Base-by-base conservation (phyloP, 176 grass and related monocot species). In the Cocos nucifera region DNA sequence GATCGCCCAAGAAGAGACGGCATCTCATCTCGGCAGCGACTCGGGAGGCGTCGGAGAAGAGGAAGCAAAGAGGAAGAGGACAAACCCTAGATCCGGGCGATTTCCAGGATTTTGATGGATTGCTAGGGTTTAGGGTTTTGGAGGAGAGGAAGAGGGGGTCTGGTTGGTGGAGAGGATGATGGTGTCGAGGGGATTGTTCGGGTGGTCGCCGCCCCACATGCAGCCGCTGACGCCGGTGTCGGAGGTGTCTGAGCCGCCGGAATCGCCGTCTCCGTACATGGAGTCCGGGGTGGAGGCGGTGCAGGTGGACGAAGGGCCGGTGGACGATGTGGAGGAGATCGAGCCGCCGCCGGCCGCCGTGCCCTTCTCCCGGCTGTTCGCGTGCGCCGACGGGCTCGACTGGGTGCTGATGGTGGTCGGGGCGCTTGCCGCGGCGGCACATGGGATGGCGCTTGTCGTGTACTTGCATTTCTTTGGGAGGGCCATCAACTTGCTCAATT, bases 181-280 rank as follows among this genome's bases (percentile, higher is more conserved):
- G 93, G 84, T 85, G 8, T 89, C 93, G 29, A 50, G 73, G 51
- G 93, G 93, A 49, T 53, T 98, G 73, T 98, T 98, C 84, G 88
- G 93, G 53, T 98, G 93, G 93, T 78, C 88, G 16, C 89, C 93
- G 44, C 93, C 93, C 51, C 93, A 98, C 70, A 83, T 98, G 62
- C 93, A 98, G 77, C 93, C 93, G 32, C 81, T 98, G 44, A 98
- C 93, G 17, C 93, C 93, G 29, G 93, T 98, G 17, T 98, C 93
- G 1, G 93, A 98, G 56, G 93, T 98, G 22, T 98, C 93, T n/a
- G 93, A 98, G 70, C 93, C 93, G 53, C 93, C 93, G 49, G 93
- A 98, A 69, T 98, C 93, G 10, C 93, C 93, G 15, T 98, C 93
- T 3, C 93, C 93, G 21, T 98, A 92, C 73, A 81, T 82, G 63